Evolutionary conservation across 176 grass and related monocot genomes (phyloP), one percentile per base, ranked within the genome.

Genomic region (Oryza glaberrima): DNA sequence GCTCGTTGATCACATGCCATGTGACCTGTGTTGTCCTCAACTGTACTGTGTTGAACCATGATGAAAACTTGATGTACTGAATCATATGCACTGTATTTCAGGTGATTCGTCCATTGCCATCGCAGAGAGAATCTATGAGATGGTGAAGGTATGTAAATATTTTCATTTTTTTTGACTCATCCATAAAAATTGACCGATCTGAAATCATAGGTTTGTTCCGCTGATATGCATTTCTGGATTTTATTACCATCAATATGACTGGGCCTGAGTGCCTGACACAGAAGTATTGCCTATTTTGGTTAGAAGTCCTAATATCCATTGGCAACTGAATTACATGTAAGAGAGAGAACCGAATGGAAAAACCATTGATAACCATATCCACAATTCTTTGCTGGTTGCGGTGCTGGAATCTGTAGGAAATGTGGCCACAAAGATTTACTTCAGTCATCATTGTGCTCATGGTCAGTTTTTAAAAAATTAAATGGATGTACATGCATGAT

Each of bases 51-150:
- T n/a, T 75, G 17, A 76, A 16, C 30, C 35, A 12, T 8, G n/a
- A 48, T 56, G 34, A 84, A 80, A 1, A 8, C 44, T 22, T 69
- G 23, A 51, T 82, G 15, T 77, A 49, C 77, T 88, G 67, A 78
- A 30, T 44, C 52, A 20, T 73, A 73, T 70, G 51, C 13, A 80
- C 26, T 91, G 44, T 89, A 52, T 80, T 88, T 73, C 88, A 99
- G 97, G 91, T 66, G 97, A 99, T 84, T 91, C 90, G 82, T 88
- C 97, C 82, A 13, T 94, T 84, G 84, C 92, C 86, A 76, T 78
- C 10, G 97, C 89, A 46, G 97, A 99, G 86, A 94, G 82, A 91
- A 84, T 92, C 52, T 75, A 89, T 67, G 88, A 96, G 79, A 89
- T 90, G 84, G 86, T 99, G 73, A 99, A 99, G 97, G 97, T 98